Conservation (phyloP, 208 protist species). For the Wallacemonas sp. region DNA sequence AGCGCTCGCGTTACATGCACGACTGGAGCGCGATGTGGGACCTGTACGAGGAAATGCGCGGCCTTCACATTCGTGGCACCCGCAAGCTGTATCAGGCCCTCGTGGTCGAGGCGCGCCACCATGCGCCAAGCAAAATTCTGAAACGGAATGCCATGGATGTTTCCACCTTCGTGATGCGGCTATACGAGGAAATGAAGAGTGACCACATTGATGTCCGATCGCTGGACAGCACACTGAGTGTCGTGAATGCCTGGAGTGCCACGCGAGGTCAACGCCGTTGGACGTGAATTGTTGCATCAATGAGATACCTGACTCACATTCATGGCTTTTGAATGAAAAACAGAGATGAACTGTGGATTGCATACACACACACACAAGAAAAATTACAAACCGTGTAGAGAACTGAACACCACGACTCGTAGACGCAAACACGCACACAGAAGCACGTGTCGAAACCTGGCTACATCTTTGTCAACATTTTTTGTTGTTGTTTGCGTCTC, state of each 20-base stretch:
- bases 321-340: too few relatives aligned
- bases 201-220: conserved; percentile 56
- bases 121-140: conserved; percentile 38
- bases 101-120: conserved; percentile 35
- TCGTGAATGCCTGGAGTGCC: conserved; percentile 80
- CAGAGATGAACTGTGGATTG: too few relatives aligned
- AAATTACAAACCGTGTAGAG: too few relatives aligned
- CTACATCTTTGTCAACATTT: too few relatives aligned
- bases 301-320: neutral
- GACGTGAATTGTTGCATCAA: too few relatives aligned
- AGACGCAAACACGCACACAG: too few relatives aligned
- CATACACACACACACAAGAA: too few relatives aligned
- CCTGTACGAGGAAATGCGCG: conserved; percentile 69
- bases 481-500: too few relatives aligned
- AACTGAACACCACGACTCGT: too few relatives aligned
- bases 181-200: conserved; percentile 64
- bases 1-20: conserved; percentile 50
- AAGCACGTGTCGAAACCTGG: too few relatives aligned
- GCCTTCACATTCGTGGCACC: conserved; percentile 45
- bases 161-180: conserved; percentile 42
- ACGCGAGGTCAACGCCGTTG: conserved; percentile 32
- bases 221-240: conserved; percentile 43
- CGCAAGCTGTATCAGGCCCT: conserved; percentile 57
- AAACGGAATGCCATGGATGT: conserved; percentile 16
- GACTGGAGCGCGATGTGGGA: conserved; percentile 77